phyloP scores from a whole-genome alignment of 495 filamentous ascomycete genomes.

The Diplogelasinospora grovesii region DNA sequence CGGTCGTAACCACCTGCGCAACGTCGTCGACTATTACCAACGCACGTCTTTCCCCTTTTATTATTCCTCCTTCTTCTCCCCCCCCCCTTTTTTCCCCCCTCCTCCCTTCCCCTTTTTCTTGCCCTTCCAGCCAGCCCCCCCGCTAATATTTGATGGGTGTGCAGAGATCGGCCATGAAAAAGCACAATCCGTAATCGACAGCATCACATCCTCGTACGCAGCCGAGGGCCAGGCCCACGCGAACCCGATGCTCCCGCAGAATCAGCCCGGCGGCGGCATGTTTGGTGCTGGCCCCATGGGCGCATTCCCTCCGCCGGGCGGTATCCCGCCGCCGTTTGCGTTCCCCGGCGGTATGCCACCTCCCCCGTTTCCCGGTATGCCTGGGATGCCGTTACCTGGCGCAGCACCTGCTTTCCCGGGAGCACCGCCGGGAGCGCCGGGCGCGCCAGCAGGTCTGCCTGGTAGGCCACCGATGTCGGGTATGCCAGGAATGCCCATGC shows the following conservation, averaged over 20 bases:
- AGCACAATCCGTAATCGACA: constrained; percentile 95
- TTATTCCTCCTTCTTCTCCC: not conserved
- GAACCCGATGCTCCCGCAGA: constrained; percentile 72
- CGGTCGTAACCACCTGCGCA: constrained; percentile 91
- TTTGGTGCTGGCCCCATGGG: constrained; percentile 39
- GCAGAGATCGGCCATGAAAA: constrained; percentile 97
- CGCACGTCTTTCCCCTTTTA: constrained; percentile 47
- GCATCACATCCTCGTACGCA: constrained; percentile 89
- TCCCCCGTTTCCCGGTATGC: constrained; percentile 7
- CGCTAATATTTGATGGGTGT: too few species aligned
- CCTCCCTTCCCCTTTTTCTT: not conserved
- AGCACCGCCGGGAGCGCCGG: constrained; percentile 3
- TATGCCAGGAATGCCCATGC: constrained; percentile 48
- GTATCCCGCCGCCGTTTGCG: constrained; percentile 32
- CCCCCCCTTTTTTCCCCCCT: not conserved
- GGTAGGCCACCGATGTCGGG: constrained; percentile 33
- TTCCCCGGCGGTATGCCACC: constrained; percentile 13
- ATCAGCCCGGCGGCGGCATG: constrained; percentile 47
- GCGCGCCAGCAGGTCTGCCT: constrained; percentile 5
- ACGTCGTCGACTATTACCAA: constrained; percentile 98
- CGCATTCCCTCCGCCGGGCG: constrained; percentile 16
- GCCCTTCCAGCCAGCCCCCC: not conserved
- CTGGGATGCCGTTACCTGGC: too few species aligned
- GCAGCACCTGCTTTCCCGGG: constrained; percentile 14
- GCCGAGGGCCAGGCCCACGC: constrained; percentile 81